phyloP scores from a whole-genome alignment of 345 rosid genomes.

The Pistacia integerrima region DNA sequence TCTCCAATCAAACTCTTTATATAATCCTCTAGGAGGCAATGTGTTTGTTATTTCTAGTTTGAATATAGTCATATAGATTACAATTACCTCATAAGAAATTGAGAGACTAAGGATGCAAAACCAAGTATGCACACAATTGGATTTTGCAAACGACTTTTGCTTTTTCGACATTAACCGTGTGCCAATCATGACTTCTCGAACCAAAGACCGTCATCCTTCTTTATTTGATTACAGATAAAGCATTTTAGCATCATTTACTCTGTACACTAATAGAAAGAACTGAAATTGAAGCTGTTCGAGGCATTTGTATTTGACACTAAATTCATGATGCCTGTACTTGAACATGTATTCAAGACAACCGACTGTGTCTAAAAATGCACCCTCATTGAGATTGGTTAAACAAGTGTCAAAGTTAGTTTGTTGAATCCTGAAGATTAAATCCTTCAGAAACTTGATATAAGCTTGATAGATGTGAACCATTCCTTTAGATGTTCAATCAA shows the following conservation, averaged over 20 bases:
- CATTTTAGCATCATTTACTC: background rate
- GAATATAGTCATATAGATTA: background rate
- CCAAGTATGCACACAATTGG: too few relatives aligned
- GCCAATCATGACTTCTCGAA: background rate
- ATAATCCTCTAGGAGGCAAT: background rate
- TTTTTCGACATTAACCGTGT: background rate
- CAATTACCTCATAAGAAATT: background rate
- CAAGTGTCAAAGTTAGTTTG: background rate
- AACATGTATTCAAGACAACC: background rate
- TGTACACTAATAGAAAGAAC: background rate
- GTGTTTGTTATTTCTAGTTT: background rate
- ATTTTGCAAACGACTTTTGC: background rate
- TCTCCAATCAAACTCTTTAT: background rate
- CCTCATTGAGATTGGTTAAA: background rate
- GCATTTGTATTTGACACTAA: background rate
- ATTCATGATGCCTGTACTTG: background rate
- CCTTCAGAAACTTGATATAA: too few relatives aligned
- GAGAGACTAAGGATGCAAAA: too few relatives aligned
- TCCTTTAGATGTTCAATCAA: background rate
- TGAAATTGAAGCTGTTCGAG: background rate
- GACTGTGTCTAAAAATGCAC: background rate
- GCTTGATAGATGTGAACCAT: background rate
- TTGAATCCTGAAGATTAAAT: background rate
- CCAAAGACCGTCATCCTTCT: background rate
- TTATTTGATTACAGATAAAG: too few relatives aligned